Evolutionary conservation across 345 rosid species (phyloP), one percentile per base, ranked within the genome.

Genomic region (Salix arbutifolia): DNA sequence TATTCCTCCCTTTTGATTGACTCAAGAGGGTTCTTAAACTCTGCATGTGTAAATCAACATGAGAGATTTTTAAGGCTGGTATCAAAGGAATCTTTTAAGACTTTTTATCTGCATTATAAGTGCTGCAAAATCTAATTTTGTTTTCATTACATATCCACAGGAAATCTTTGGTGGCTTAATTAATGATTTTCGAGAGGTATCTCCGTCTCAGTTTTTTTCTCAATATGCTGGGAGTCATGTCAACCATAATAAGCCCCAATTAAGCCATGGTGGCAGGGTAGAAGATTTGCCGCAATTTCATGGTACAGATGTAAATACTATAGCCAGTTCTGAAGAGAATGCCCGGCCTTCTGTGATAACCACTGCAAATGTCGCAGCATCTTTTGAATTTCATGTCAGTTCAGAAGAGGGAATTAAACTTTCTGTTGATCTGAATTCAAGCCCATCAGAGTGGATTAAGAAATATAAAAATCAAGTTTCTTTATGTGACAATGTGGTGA

Each of bases 321-420:
- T 67, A 82, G 86, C 76, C 65, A 40, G 60, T 79, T 77, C 85
- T 80, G 68, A 66, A 33, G 89, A 76, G 73, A 76, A 50, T 74
- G 66, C 66, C 58, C 21, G 46, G 58, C 30, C 79, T 64, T 80
- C 77, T 44, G 60, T 79, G 48, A 73, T 12, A 65, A 35, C 81
- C 65, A 30, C 69, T 71, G 25, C 76, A 73, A 75, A 78, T 46
- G 74, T 37, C 80, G 82, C 86, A 65, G 77, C 91, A 58, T 82
- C 91, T 21, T 91, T 94, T 75, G 88, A 94, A 87, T 94, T 90
- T 83, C 84, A 88, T 81, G 97, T 82, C 64, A 81, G 83, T 84
- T 84, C 86, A 78, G 97, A 91, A 73, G 85, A 86, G 74, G 98
- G 98, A 80, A 84, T 94, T 69, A 91, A 88, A 70, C 94, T 94